Conservation (phyloP, 1,284 basidiomycete genomes). For the Puccinia polysora region DNA sequence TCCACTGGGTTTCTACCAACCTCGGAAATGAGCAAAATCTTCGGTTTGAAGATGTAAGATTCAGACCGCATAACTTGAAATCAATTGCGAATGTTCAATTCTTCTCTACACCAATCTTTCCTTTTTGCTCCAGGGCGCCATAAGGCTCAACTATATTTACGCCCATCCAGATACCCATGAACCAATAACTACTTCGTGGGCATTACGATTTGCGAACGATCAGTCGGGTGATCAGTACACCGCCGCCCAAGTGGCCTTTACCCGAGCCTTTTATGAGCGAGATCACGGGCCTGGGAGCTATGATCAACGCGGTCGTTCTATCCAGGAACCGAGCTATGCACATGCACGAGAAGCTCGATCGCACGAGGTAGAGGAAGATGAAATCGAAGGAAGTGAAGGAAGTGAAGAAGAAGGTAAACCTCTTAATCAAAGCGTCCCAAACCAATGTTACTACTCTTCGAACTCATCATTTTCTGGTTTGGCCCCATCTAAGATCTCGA, state of each 20-base stretch:
- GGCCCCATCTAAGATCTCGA: background rate
- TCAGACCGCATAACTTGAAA: no score
- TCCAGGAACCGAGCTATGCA: slow-evolving; percentile 19
- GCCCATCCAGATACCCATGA: background rate
- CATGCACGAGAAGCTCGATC: no score
- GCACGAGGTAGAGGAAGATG: slow-evolving; percentile 51
- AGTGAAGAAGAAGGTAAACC: slow-evolving; percentile 14
- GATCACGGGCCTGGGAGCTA: slow-evolving; percentile 34
- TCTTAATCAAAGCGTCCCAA: no score
- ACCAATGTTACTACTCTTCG: no score
- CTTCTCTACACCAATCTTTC: no score
- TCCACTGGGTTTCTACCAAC: slow-evolving; percentile 21
- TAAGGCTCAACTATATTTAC: slow-evolving; percentile 29
- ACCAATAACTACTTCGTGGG: slow-evolving; percentile 10
- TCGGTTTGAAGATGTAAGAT: background rate
- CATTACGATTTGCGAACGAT: slow-evolving; percentile 19
- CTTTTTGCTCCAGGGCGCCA: slow-evolving; percentile 7
- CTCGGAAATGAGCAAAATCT: background rate
- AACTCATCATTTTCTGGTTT: background rate
- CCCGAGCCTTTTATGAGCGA: slow-evolving; percentile 31
- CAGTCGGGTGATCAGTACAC: slow-evolving; percentile 25
- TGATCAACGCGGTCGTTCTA: background rate
- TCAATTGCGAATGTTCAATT: no score
- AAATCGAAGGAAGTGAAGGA: slow-evolving; percentile 47
- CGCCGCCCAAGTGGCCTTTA: slow-evolving; percentile 40